Evolutionary conservation across 73 alveolate species (phyloP).

Genomic region (Tetrahymena elliotti): DNA sequence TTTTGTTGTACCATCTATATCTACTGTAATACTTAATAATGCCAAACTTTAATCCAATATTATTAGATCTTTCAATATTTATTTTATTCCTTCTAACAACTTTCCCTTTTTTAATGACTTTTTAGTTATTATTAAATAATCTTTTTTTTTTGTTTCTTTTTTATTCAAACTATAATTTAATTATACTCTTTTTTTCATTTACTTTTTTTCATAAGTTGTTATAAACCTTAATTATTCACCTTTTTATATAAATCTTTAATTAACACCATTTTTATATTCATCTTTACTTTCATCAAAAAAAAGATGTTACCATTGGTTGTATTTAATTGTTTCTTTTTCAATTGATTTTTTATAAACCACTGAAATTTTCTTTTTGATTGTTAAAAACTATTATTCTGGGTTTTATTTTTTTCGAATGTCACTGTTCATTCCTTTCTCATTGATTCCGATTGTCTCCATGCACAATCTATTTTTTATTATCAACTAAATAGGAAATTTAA

Average conservation of each 20-base stretch:
- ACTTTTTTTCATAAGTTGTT: not conserved
- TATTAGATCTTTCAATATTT: not conserved
- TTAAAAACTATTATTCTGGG: not conserved
- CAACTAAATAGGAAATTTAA: not conserved
- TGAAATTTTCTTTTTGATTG: not conserved
- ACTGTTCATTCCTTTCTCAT: too few species aligned
- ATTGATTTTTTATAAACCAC: not conserved
- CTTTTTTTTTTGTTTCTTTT: not conserved
- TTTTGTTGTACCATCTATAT: not conserved
- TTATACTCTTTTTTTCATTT: not conserved
- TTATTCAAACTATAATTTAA: not conserved
- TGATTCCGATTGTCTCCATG: not conserved
- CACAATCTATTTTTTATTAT: too few species aligned
- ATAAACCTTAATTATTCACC: not conserved
- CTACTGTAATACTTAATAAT: not conserved
- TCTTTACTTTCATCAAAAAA: not conserved
- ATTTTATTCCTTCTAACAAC: not conserved
- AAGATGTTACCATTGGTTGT: not conserved
- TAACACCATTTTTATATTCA: not conserved
- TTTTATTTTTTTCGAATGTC: not conserved
- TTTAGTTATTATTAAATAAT: not conserved
- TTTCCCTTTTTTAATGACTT: not conserved
- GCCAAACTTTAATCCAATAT: not conserved
- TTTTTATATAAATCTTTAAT: not conserved
- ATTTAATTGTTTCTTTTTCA: not conserved